phyloP scores from a whole-genome alignment of 2,329 filamentous ascomycete genomes.

The Dothidotthia symphoricarpi region DNA sequence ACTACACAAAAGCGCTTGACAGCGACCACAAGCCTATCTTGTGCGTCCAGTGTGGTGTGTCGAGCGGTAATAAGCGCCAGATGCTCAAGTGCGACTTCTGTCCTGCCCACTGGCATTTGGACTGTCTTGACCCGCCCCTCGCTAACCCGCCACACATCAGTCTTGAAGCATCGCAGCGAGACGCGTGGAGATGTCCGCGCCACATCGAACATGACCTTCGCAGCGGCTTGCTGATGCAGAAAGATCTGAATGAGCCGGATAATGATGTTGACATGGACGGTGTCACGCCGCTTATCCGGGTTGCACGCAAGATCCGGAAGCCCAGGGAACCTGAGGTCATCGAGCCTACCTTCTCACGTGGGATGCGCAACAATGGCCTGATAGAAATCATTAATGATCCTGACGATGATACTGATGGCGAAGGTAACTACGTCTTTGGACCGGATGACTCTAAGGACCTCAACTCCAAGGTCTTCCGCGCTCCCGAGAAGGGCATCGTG shows the following conservation, averaged over 20 bases:
- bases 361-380: constrained; percentile 55
- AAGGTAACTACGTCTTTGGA: constrained; percentile 45
- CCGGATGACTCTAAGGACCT: constrained; percentile 41
- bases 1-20: constrained; percentile 64
- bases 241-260: constrained; percentile 32
- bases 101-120: constrained; percentile 80
- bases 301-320: constrained; percentile 48
- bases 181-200: constrained; percentile 83
- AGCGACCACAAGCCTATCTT: constrained; percentile 71
- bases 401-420: constrained; percentile 44
- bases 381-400: constrained; percentile 48
- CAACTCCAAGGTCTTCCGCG: constrained; percentile 44
- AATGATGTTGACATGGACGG: constrained; percentile 33
- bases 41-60: constrained; percentile 72
- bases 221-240: constrained; percentile 33
- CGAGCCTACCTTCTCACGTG: constrained; percentile 56
- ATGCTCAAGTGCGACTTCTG: constrained; percentile 88
- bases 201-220: constrained; percentile 75
- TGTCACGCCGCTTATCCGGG: constrained; percentile 24
- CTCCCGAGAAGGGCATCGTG: constrained; percentile 49
- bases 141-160: constrained; percentile 67
- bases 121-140: constrained; percentile 83
- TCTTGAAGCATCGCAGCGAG: constrained; percentile 55
- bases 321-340: constrained; percentile 51
- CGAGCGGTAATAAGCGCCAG: constrained; percentile 62